Evolutionary conservation across 495 filamentous ascomycete species (phyloP), one percentile per base, ranked within the genome.

Genomic region (Annulohypoxylon maeteangense): DNA sequence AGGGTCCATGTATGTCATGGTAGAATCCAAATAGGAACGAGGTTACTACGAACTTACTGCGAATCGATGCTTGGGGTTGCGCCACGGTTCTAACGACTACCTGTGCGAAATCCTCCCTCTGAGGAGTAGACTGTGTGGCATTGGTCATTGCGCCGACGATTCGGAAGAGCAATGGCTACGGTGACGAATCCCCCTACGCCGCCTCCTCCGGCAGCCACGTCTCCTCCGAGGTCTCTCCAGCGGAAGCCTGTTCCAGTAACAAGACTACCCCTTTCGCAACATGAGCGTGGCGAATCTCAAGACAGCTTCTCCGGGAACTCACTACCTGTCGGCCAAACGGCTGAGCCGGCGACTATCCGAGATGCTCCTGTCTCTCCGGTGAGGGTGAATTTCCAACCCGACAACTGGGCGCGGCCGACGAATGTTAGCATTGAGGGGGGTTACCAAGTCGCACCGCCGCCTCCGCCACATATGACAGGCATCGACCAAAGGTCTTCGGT

Each of bases 141-240:
- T 69, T 59, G 61, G 65, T 40, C 65, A 44, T 64, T 34, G 61
- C 70, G 32, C 12, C 48, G 23, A 55, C 65, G 56, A 59, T 50
- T 65, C 67, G 68, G 36, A 58, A 59, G 67, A 64, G 74, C 77
- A 68, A 86, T 86, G 83, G 82, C 83, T 75, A 78, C 83, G 56
- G 76, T 80, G 62, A 79, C 80, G 60, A 69, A 38, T 62, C 32
- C 70, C 65, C 65, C 79, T 22, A 76, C 80, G 38, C 74, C 74
- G 44, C 74, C 77, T 67, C 70, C 76, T n/a, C 61, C 76, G 58
- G 71, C 77, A 22, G 36, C 77, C 8, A 50, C 79, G 2, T 76
- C 82, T 14, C 71, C 79, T 14, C 70, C 63, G 44, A 83, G 81
- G 42, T 79, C 83, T 34, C 59, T 70, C 22, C 81, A 76, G 12